Conservation (phyloP, 2,329 filamentous ascomycete genomes). For the Monilinia laxa region DNA sequence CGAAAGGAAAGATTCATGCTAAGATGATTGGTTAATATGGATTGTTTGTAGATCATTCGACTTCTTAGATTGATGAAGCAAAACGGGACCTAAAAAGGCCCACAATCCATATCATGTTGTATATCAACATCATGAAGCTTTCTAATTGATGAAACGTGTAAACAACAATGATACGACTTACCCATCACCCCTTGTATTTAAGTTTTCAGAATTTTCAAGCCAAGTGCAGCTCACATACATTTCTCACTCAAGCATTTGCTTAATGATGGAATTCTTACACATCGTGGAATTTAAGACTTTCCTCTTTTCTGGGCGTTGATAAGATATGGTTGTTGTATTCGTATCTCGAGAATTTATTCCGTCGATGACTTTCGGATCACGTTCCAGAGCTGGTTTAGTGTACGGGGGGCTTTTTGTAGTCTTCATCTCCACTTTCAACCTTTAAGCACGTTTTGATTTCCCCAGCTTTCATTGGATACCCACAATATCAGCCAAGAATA, state of each 20-base stretch:
- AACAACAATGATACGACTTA: no score
- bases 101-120: no score
- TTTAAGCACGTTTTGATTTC: slow-evolving; percentile 21
- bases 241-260: neutral
- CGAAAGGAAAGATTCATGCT: neutral
- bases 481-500: slow-evolving; percentile 20
- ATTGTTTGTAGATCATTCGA: neutral
- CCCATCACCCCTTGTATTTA: neutral
- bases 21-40: neutral
- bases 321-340: neutral
- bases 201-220: neutral
- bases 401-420: neutral
- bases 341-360: no score
- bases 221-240: neutral
- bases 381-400: neutral
- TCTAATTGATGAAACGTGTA: no score
- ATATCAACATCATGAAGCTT: neutral
- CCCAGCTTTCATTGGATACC: slow-evolving; percentile 13
- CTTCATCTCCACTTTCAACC: neutral
- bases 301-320: neutral
- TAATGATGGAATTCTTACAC: no score
- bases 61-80: no score
- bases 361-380: neutral
- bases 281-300: neutral
- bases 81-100: no score